A percentile compares a stretch with the other conserved stretches of the same genome.
These are phyloP conservation scores for Trichoderma simmonsii DNA, from an alignment of 2,329 filamentous ascomycete genomes.

Conservation along the genomic window DNA sequence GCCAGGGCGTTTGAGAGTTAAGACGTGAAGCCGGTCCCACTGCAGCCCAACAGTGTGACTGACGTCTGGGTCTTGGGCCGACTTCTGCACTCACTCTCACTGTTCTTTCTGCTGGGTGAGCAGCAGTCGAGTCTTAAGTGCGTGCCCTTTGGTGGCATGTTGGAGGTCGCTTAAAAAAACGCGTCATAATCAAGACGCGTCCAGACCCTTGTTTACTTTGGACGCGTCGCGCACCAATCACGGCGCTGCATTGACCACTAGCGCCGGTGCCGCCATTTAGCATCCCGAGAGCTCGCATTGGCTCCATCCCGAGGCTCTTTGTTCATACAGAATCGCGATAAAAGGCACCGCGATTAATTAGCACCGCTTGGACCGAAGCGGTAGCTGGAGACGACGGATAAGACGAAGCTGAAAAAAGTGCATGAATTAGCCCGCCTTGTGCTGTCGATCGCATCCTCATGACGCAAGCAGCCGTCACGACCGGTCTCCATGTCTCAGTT, in stretches of 20 bases:
- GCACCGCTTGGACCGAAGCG: background rate
- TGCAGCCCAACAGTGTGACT: slow-evolving; percentile 15
- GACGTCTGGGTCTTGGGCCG: slow-evolving; percentile 1
- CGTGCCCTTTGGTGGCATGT: background rate
- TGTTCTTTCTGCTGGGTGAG: too few relatives aligned
- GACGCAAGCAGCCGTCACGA: slow-evolving; percentile 4
- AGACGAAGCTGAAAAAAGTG: background rate
- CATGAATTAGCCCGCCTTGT: background rate
- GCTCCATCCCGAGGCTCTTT: background rate
- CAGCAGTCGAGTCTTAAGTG: background rate
- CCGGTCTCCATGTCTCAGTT: background rate
- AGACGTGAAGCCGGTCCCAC: slow-evolving; percentile 11
- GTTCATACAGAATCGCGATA: background rate
- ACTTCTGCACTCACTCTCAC: background rate
- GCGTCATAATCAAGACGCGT: slow-evolving; percentile 16
- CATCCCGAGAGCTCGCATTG: background rate
- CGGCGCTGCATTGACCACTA: background rate
- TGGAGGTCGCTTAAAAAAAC: background rate
- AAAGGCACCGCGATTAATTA: background rate
- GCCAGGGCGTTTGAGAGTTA: background rate
- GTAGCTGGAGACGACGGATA: background rate
- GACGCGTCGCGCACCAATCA: slow-evolving; percentile 26
- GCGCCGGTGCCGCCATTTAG: background rate
- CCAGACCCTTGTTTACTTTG: slow-evolving; percentile 24
- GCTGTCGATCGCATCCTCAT: slow-evolving; percentile 1